A percentile compares a stretch with the other conserved stretches of the same genome.
Evolutionary conservation across 352 stramenopile species (phyloP).

Genomic region (Peronosclerospora sorghi): DNA sequence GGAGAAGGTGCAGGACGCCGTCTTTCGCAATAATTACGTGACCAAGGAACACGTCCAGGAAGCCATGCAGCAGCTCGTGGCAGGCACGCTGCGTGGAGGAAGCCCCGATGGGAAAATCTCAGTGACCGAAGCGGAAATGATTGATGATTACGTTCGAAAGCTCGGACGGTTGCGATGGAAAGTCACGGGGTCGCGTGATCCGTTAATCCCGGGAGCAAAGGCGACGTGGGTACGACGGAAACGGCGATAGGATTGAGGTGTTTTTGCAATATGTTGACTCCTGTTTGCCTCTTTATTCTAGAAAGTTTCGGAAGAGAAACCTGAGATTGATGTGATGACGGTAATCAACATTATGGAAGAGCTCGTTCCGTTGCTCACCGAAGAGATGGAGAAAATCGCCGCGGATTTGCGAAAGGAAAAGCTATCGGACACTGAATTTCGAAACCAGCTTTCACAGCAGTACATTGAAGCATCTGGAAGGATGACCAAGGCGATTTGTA

Average conservation of each 20-base stretch:
- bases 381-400: constrained; percentile 62
- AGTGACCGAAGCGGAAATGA: constrained; percentile 48
- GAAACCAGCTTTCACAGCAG: constrained; percentile 39
- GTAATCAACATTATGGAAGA: constrained; percentile 60
- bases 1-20: constrained; percentile 69
- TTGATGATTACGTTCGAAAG: constrained; percentile 59
- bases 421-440: constrained; percentile 29
- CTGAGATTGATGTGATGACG: constrained; percentile 41
- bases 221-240: constrained; percentile 23
- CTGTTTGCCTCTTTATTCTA: constrained; percentile 8
- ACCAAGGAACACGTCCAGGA: constrained; percentile 68
- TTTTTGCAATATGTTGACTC: not conserved
- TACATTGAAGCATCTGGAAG: constrained; percentile 60
- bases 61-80: constrained; percentile 48
- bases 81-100: constrained; percentile 40
- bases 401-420: constrained; percentile 23
- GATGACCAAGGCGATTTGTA: constrained; percentile 44
- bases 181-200: constrained; percentile 65
- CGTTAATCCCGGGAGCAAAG: constrained; percentile 41
- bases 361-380: constrained; percentile 57
- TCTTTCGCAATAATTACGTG: constrained; percentile 80
- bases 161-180: constrained; percentile 70
- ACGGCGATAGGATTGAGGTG: not conserved
- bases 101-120: constrained; percentile 44
- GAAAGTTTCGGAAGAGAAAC: constrained; percentile 49